These are phyloP conservation scores for Moniliella sp. DNA, from an alignment of 1,284 basidiomycete genomes.

Conservation along the genomic window DNA sequence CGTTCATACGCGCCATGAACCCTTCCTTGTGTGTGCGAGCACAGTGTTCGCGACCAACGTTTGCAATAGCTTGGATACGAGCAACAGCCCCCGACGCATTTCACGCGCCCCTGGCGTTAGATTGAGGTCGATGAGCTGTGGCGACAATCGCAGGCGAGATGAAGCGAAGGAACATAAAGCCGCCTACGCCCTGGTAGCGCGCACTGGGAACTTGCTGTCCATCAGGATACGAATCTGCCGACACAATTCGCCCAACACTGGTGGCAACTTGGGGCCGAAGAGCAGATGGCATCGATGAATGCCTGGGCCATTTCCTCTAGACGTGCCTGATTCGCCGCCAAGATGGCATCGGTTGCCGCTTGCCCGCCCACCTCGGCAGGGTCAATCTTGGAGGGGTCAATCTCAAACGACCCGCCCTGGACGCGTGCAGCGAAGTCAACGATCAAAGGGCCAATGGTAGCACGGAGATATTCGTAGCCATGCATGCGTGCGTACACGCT, in stretches of 20 bases:
- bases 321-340: constrained; percentile 12
- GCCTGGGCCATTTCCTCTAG: constrained; percentile 24
- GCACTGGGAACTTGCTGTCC: constrained; percentile 19
- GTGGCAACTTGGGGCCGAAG: constrained; percentile 21
- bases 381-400: constrained; percentile 16
- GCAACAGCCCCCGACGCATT: constrained; percentile 15
- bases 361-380: constrained; percentile 15
- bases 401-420: constrained; percentile 23
- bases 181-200: constrained; percentile 24
- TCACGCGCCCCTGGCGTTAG: constrained; percentile 16
- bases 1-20: constrained; percentile 24
- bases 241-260: constrained; percentile 25
- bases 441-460: constrained; percentile 22
- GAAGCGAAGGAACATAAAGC: constrained; percentile 26
- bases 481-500: constrained; percentile 23
- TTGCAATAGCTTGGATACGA: constrained; percentile 26
- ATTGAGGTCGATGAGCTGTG: constrained; percentile 27
- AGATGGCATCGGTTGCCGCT: too few relatives aligned
- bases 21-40: constrained; percentile 26
- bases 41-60: constrained; percentile 24
- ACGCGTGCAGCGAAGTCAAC: constrained; percentile 19
- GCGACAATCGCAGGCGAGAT: constrained; percentile 25
- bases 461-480: constrained; percentile 25
- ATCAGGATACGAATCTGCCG: constrained; percentile 22
- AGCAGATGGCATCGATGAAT: constrained; percentile 25